These are phyloP conservation scores for Xylogone sp. DNA, from an alignment of 2,329 filamentous ascomycete genomes.

Conservation along the genomic window DNA sequence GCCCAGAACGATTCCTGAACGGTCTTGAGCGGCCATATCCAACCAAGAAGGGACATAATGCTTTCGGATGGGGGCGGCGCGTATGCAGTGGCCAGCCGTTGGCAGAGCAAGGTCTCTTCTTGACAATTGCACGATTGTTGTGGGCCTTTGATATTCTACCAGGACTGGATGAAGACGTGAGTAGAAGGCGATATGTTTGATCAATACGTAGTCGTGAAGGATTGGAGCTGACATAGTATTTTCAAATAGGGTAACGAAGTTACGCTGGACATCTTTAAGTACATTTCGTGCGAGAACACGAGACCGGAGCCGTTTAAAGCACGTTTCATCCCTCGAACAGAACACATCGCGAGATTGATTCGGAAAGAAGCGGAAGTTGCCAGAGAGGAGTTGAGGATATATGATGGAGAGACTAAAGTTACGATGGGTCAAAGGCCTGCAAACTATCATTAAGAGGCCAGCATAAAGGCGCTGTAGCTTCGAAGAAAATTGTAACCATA, in stretches of 20 bases:
- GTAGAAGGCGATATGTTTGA: background rate
- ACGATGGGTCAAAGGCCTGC: too few species aligned
- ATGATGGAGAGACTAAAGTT: background rate
- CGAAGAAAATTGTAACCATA: too few species aligned
- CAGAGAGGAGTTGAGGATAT: background rate
- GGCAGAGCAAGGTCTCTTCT: conserved; percentile 56
- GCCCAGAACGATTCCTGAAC: conserved; percentile 60
- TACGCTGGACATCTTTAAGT: conserved; percentile 46
- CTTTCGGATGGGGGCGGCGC: conserved; percentile 61
- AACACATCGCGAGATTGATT: conserved; percentile 11
- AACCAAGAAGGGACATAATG: conserved; percentile 60
- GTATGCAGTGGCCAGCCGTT: conserved; percentile 60
- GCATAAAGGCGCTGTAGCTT: too few species aligned
- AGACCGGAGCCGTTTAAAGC: conserved; percentile 26
- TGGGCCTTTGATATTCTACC: conserved; percentile 44
- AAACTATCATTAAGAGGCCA: too few species aligned
- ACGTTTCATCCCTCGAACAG: conserved; percentile 22
- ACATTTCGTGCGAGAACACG: conserved; percentile 30
- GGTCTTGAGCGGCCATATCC: conserved; percentile 44
- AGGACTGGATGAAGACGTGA: background rate
- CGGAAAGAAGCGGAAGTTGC: background rate
- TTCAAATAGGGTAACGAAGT: conserved; percentile 41
- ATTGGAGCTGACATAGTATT: conserved; percentile 33
- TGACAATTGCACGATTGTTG: conserved; percentile 42
- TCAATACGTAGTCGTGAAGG: conserved; percentile 24